A percentile compares a stretch with the other conserved stretches of the same genome.
These are phyloP conservation scores for Thinopyrum elongatum DNA, from an alignment of 176 grass and related monocot genomes.

Conservation along the genomic window DNA sequence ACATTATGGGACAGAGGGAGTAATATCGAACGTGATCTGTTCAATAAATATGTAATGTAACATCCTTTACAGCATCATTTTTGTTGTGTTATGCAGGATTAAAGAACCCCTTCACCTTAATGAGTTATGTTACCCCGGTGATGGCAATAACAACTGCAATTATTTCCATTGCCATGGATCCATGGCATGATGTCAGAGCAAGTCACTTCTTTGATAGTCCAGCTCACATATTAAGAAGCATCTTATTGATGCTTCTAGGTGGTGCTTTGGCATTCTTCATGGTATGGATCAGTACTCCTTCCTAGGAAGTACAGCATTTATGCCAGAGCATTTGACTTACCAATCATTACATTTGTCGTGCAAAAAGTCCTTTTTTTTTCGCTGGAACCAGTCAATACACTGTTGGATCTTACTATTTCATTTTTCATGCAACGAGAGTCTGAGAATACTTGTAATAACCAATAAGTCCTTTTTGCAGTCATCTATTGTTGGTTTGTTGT, in stretches of 20 bases:
- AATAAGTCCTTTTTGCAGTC: not conserved
- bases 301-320: not conserved
- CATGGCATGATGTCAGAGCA: slow-evolving; percentile 74
- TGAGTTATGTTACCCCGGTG: slow-evolving; percentile 93
- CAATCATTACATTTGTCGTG: not conserved
- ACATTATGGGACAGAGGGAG: too few species aligned
- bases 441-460: not conserved
- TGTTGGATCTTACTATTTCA: not conserved
- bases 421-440: not conserved
- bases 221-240: slow-evolving; percentile 67
- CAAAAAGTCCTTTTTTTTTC: not conserved
- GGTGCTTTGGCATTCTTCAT: slow-evolving; percentile 83
- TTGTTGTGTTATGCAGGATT: slow-evolving; percentile 53
- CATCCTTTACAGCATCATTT: not conserved
- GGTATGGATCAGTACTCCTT: slow-evolving; percentile 48
- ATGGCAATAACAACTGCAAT: slow-evolving; percentile 89
- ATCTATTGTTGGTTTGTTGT: not conserved
- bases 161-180: slow-evolving; percentile 83
- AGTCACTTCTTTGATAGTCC: slow-evolving; percentile 83
- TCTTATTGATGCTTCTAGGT: slow-evolving; percentile 76
- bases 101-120: slow-evolving; percentile 81
- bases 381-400: not conserved
- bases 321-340: not conserved
- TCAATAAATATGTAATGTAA: not conserved
- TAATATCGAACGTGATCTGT: not conserved